Evolutionary conservation across 1,139 yeast genomes (phyloP), one percentile per base, ranked within the genome.

Genomic region (Kodamaea sp.): DNA sequence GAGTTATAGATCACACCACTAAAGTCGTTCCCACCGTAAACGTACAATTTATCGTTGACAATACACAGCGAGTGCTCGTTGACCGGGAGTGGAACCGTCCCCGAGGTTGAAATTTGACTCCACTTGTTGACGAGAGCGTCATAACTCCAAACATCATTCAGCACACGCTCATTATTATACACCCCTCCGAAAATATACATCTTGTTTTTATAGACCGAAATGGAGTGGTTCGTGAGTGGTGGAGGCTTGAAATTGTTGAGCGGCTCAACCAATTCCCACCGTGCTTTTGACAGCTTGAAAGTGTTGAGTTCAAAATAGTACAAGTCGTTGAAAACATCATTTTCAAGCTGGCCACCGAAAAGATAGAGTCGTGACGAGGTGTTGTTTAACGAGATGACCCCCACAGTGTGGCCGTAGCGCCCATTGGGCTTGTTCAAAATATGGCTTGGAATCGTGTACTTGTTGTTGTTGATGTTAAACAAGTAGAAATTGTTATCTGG

Each of bases 261-360:
- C 2, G 92, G 83, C 34, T 73, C 75, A 29, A 89, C 74, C 51
- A 78, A 68, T 50, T 81, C 84, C 98, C 98, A 92, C 44, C 78
- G 77, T 3, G 96, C 89, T 47, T 79, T 78, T 15, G 95, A 84
- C 43, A 85, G 79, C 54, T 94, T 79, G 63, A 90, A 84, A n/a
- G 90, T 80, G 35, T 94, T 85, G 50, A 92, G 72, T 59, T 92
- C 97, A 63, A 88, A 92, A 47, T 79, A 79, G 65, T 84, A 83
- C 55, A 92, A 66, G 58, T 92, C 98, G 58, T 84, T 82, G 61
- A 87, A 90, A 44, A 84, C 87, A 43, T 79, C 79, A 54, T 86
- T 89, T 57, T 92, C 97, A 50, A 89, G 75, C 61, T 92, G 97
- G 38, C 99, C 99, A 38, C 98, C 99, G 65, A 89, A 92, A 8